Conservation (phyloP, 2,329 filamentous ascomycete species). For the Stachybotrys chlorohalonatus region DNA sequence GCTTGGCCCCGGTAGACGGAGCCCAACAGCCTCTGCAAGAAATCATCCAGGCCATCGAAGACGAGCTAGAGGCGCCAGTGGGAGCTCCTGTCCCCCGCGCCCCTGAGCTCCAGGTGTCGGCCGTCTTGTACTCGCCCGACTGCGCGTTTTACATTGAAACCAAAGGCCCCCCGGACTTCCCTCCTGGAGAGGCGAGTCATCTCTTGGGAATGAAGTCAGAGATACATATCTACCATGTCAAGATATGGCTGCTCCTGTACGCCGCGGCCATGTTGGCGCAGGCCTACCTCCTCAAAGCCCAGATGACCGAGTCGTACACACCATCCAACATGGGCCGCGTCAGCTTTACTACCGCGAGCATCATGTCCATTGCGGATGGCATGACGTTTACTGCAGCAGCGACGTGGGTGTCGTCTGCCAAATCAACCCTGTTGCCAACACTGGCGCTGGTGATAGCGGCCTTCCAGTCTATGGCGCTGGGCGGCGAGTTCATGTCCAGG, state of each 20-base stretch:
- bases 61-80: conserved; percentile 51
- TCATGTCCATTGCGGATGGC: conserved; percentile 56
- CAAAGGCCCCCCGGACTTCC: conserved; percentile 50
- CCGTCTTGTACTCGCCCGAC: conserved; percentile 58
- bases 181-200: conserved; percentile 42
- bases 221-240: conserved; percentile 45
- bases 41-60: conserved; percentile 47
- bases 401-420: conserved; percentile 46
- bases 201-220: conserved; percentile 53
- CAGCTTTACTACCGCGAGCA: conserved; percentile 52
- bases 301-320: conserved; percentile 58
- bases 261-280: conserved; percentile 51
- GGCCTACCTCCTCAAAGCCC: conserved; percentile 50
- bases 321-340: conserved; percentile 59
- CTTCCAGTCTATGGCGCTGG: conserved; percentile 49
- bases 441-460: conserved; percentile 41
- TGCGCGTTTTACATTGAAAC: conserved; percentile 59
- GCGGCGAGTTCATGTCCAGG: conserved; percentile 48
- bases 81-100: conserved; percentile 47
- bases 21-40: conserved; percentile 21
- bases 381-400: conserved; percentile 48
- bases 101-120: conserved; percentile 52
- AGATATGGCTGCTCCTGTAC: conserved; percentile 49
- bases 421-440: conserved; percentile 47
- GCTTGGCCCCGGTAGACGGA: conserved; percentile 19